Evolutionary conservation across 352 stramenopile species (phyloP).

Genomic region (Phytopythium sindhum): DNA sequence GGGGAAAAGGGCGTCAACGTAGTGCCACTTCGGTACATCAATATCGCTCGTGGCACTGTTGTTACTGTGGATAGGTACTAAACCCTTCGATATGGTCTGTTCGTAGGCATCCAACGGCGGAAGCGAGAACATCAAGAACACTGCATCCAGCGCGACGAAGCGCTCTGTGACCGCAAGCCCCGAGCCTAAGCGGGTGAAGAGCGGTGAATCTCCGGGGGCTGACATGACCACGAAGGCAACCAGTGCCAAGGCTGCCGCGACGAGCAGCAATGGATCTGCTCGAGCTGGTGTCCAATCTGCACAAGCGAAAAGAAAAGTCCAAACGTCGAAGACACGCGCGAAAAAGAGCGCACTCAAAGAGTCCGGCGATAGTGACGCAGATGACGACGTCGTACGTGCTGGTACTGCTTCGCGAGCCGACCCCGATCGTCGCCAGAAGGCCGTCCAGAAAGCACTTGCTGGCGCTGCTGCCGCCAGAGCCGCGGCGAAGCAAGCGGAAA

Average conservation of each 20-base stretch:
- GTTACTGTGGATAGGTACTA: background rate
- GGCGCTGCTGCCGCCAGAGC: conserved; percentile 58
- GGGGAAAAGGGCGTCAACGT: conserved; percentile 15
- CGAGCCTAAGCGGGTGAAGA: conserved; percentile 29
- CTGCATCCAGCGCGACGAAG: conserved; percentile 12
- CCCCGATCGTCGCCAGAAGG: conserved; percentile 39
- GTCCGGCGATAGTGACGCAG: conserved; percentile 16
- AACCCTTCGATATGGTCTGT: background rate
- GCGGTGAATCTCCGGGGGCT: conserved; percentile 4
- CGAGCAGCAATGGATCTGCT: background rate
- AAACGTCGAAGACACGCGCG: background rate
- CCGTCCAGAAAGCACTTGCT: conserved; percentile 52
- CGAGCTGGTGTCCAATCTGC: background rate
- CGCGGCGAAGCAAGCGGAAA: conserved; percentile 28
- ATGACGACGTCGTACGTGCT: conserved; percentile 18
- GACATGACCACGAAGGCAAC: background rate
- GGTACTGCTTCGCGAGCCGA: conserved; percentile 10
- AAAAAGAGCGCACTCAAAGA: conserved; percentile 4
- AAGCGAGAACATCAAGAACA: conserved; percentile 11
- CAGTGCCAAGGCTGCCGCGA: conserved; percentile 11
- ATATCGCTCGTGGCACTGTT: background rate
- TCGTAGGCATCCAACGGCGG: background rate
- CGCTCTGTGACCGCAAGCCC: conserved; percentile 16
- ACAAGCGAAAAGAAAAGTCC: too few species aligned
- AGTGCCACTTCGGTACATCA: background rate